phyloP scores from a whole-genome alignment of 2,329 filamentous ascomycete genomes.

The Xylaria sp. region DNA sequence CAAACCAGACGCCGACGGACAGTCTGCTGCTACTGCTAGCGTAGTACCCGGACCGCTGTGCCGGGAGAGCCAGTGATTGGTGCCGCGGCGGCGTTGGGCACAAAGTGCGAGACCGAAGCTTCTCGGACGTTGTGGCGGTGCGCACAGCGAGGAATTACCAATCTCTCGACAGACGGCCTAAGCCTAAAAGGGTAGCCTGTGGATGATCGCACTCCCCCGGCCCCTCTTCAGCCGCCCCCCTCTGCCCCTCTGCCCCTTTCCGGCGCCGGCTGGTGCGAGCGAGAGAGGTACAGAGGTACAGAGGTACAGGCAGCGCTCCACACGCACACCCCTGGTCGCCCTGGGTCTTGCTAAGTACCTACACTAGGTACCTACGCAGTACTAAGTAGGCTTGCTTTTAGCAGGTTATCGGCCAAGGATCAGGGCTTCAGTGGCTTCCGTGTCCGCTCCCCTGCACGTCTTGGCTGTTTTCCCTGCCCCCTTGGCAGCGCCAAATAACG shows the following conservation, averaged over 20 bases:
- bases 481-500: conserved; percentile 22
- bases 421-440: conserved; percentile 29
- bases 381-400: conserved; percentile 5
- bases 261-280: conserved; percentile 19
- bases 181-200: conserved; percentile 19
- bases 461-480: conserved; percentile 29
- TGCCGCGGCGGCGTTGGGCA: conserved; percentile 8
- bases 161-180: background rate
- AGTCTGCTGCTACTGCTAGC: conserved; percentile 15
- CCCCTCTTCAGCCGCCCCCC: conserved; percentile 13
- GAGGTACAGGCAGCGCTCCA: background rate
- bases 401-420: conserved; percentile 35
- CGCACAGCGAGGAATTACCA: conserved; percentile 9
- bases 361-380: too few relatives aligned
- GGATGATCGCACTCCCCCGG: conserved; percentile 38
- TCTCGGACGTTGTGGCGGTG: conserved; percentile 48
- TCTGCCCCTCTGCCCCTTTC: conserved; percentile 18
- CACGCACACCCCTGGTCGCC: background rate
- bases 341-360: background rate
- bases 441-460: conserved; percentile 18
- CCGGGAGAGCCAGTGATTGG: conserved; percentile 35
- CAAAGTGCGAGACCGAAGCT: conserved; percentile 46
- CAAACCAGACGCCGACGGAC: conserved; percentile 26
- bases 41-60: conserved; percentile 34
- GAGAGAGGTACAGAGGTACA: background rate